Percentiles rank a stretch among this genome's conserved stretches.
These are phyloP conservation scores for Mucor indicus DNA, from an alignment of 371 early-diverging fungal species.

Conservation along the genomic window DNA sequence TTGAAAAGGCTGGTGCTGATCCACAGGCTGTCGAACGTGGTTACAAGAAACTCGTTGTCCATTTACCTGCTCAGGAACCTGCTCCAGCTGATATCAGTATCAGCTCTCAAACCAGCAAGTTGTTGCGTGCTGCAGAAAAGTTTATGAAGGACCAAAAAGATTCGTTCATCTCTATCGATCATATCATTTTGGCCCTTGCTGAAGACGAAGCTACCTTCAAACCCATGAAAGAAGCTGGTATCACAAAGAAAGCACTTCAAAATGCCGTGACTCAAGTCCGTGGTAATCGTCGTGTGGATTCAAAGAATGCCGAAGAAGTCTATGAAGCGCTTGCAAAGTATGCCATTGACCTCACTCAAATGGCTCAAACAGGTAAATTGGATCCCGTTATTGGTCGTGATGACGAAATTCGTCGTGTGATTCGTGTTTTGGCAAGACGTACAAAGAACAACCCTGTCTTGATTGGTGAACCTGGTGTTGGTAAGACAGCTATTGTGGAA, in stretches of 20 bases:
- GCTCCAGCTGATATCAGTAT: constrained; percentile 75
- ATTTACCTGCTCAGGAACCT: constrained; percentile 85
- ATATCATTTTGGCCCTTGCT: constrained; percentile 77
- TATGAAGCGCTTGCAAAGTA: constrained; percentile 88
- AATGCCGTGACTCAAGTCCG: constrained; percentile 78
- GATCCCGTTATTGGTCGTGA: constrained; percentile 93
- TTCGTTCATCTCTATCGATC: constrained; percentile 85
- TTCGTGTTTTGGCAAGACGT: constrained; percentile 77
- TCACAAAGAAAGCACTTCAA: constrained; percentile 71
- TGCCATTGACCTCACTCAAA: constrained; percentile 86
- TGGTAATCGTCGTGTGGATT: constrained; percentile 83
- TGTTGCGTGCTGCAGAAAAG: constrained; percentile 71
- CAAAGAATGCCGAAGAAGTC: constrained; percentile 83
- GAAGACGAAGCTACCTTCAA: constrained; percentile 63
- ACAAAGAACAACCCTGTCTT: constrained; percentile 93
- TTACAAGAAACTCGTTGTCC: constrained; percentile 72
- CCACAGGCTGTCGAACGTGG: constrained; percentile 70
- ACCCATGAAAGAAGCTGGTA: constrained; percentile 68
- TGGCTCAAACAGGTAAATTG: constrained; percentile 72
- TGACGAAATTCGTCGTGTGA: constrained; percentile 80
- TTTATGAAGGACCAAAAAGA: constrained; percentile 82
- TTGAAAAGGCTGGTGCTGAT: constrained; percentile 84
- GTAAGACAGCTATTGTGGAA: constrained; percentile 96
- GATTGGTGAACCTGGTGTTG: constrained; percentile 88
- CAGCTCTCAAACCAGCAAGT: constrained; percentile 56